A percentile compares a stretch with the other conserved stretches of the same genome.
phyloP scores from a whole-genome alignment of 2,329 filamentous ascomycete genomes.

The Thielaviopsis ethacetica region DNA sequence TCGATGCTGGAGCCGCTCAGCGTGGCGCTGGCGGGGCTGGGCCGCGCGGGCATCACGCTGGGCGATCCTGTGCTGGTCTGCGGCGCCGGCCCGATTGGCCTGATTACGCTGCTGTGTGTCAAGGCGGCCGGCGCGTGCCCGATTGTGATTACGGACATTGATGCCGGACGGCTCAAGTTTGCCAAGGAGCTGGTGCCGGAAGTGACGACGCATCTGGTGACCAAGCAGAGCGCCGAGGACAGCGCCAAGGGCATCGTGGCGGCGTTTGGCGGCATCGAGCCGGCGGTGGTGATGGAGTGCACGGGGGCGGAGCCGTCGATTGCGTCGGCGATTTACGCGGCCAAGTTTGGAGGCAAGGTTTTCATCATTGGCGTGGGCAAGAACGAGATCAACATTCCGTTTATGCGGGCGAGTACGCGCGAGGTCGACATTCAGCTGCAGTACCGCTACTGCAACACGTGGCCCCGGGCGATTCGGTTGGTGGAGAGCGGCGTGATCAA shows the following conservation, averaged over 20 bases:
- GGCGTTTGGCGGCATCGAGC: conserved; percentile 63
- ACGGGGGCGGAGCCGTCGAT: conserved; percentile 89
- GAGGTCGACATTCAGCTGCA: conserved; percentile 95
- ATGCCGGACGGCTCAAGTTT: conserved; percentile 68
- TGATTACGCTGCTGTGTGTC: conserved; percentile 73
- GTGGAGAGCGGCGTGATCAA: conserved; percentile 74
- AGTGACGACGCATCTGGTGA: conserved; percentile 67
- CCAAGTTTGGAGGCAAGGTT: conserved; percentile 91
- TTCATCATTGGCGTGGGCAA: conserved; percentile 93
- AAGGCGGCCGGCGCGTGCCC: conserved; percentile 78
- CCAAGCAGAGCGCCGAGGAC: conserved; percentile 49
- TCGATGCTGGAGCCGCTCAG: conserved; percentile 79
- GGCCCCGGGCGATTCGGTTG: conserved; percentile 82
- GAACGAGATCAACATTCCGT: conserved; percentile 89
- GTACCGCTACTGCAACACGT: conserved; percentile 92
- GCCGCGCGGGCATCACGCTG: conserved; percentile 62
- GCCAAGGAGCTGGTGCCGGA: conserved; percentile 69
- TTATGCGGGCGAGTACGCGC: conserved; percentile 79
- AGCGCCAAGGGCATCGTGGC: conserved; percentile 50
- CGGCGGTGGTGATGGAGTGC: conserved; percentile 73
- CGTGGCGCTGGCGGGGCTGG: conserved; percentile 76
- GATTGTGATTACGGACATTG: conserved; percentile 87
- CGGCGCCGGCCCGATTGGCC: conserved; percentile 83
- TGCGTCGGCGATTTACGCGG: conserved; percentile 68
- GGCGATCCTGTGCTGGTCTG: conserved; percentile 82